A percentile compares a stretch with the other conserved stretches of the same genome.
Evolutionary conservation across 2,329 filamentous ascomycete species (phyloP).

Genomic region (Mycosphaerella sp.): DNA sequence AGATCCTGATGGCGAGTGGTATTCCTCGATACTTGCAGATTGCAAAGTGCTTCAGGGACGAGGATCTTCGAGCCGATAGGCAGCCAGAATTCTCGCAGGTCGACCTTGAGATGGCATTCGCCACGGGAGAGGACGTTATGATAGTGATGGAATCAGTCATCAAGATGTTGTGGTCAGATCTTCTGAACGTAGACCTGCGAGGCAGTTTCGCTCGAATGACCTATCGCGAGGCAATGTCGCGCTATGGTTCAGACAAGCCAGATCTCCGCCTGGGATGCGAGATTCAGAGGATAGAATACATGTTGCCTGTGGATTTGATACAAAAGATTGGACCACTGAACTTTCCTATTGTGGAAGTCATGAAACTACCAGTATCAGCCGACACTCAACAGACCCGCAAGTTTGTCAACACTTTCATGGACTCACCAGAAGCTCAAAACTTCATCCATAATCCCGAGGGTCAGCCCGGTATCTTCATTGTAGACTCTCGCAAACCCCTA

Average conservation of each 20-base stretch:
- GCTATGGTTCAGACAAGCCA: slow-evolving; percentile 86
- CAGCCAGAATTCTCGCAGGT: slow-evolving; percentile 97
- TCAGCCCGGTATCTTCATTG: slow-evolving; percentile 72
- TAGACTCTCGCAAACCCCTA: slow-evolving; percentile 66
- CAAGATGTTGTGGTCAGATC: slow-evolving; percentile 47
- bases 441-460: slow-evolving; percentile 66
- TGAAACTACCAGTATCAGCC: slow-evolving; percentile 58
- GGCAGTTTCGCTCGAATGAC: slow-evolving; percentile 54
- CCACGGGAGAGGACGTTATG: slow-evolving; percentile 66
- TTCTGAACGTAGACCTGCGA: slow-evolving; percentile 42
- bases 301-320: slow-evolving; percentile 59
- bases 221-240: slow-evolving; percentile 72
- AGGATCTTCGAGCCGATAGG: slow-evolving; percentile 83
- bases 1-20: slow-evolving; percentile 90
- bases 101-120: slow-evolving; percentile 91
- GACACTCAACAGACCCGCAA: slow-evolving; percentile 50
- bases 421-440: slow-evolving; percentile 51
- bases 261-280: slow-evolving; percentile 69
- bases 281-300: slow-evolving; percentile 58
- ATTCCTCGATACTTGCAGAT: slow-evolving; percentile 82
- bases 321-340: slow-evolving; percentile 66
- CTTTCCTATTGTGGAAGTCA: slow-evolving; percentile 66
- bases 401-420: slow-evolving; percentile 66
- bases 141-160: slow-evolving; percentile 50
- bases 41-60: slow-evolving; percentile 90